Percentiles rank a stretch among this genome's conserved stretches.
These are phyloP conservation scores for Emergomyces orientalis DNA, from an alignment of 2,329 filamentous ascomycete genomes.

Conservation along the genomic window DNA sequence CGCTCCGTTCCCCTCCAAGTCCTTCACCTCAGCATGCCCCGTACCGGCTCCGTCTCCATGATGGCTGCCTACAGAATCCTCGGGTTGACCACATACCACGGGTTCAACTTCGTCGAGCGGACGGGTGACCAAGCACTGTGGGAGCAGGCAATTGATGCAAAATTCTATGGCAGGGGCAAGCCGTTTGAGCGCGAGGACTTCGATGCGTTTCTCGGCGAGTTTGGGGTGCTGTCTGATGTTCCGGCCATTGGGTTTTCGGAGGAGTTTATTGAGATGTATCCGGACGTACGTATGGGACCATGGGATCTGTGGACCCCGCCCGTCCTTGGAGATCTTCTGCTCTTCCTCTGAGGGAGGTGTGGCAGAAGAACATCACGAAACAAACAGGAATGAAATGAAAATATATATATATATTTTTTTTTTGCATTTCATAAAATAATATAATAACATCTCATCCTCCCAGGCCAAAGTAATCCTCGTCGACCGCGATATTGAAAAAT, in stretches of 20 bases:
- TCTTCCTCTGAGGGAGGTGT: no score
- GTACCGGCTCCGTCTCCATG: conserved; percentile 6
- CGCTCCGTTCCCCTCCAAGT: conserved; percentile 3
- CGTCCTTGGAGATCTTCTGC: no score
- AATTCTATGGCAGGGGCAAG: conserved; percentile 6
- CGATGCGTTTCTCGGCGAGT: background rate
- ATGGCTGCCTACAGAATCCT: conserved; percentile 4
- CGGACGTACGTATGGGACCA: conserved; percentile 2
- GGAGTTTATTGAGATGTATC: conserved; percentile 7
- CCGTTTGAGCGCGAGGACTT: background rate
- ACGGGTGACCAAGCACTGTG: background rate
- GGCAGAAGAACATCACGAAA: no score
- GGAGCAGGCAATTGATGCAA: conserved; percentile 4
- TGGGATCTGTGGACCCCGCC: background rate
- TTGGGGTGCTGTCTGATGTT: conserved; percentile 2
- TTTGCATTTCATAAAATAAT: background rate
- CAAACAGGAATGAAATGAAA: no score
- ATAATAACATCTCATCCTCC: background rate
- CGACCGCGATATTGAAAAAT: conserved; percentile 6
- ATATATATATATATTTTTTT: no score
- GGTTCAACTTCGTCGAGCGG: background rate
- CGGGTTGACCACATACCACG: background rate
- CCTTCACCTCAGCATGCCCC: conserved; percentile 7
- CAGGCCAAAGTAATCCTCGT: conserved; percentile 7
- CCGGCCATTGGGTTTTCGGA: conserved; percentile 6